Conservation (phyloP, 2,329 filamentous ascomycete species). For the Cladosporium sp. region DNA sequence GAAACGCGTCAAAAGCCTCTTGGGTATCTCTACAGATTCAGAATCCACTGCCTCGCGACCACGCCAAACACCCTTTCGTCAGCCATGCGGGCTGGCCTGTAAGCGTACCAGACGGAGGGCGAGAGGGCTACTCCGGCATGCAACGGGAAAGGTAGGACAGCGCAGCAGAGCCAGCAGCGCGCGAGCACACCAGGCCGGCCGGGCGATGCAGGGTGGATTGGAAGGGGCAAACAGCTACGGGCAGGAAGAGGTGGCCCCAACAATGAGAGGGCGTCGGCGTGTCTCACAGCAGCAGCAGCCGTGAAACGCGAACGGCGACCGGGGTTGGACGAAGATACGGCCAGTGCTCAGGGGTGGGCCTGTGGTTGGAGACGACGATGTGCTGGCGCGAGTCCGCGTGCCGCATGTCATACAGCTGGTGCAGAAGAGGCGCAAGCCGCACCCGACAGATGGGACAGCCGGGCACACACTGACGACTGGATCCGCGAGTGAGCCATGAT, state of each 20-base stretch:
- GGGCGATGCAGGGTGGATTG: conserved; percentile 4
- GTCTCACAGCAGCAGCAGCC: conserved; percentile 8
- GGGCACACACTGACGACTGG: too few relatives aligned
- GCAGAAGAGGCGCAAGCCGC: neutral
- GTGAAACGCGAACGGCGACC: conserved; percentile 8
- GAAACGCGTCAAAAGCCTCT: conserved; percentile 7
- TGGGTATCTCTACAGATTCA: conserved; percentile 10
- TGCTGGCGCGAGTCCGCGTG: conserved; percentile 9
- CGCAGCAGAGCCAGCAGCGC: neutral
- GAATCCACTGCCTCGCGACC: conserved; percentile 5
- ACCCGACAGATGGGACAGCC: conserved; percentile 7
- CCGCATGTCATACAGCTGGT: conserved; percentile 2
- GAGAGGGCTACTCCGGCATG: neutral
- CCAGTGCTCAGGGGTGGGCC: conserved; percentile 3
- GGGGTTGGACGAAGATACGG: conserved; percentile 12
- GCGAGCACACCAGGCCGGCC: conserved; percentile 4
- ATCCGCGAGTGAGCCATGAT: too few relatives aligned
- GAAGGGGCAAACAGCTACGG: neutral
- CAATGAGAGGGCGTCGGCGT: conserved; percentile 5
- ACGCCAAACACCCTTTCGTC: conserved; percentile 8
- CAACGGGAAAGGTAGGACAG: conserved; percentile 8
- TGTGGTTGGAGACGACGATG: conserved; percentile 4
- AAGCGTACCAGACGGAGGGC: conserved; percentile 10
- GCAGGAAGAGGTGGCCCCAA: neutral
- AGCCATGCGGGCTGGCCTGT: conserved; percentile 10